These are phyloP conservation scores for Sugiyamaella novakii DNA, from an alignment of 1,139 yeast genomes.

Conservation along the genomic window DNA sequence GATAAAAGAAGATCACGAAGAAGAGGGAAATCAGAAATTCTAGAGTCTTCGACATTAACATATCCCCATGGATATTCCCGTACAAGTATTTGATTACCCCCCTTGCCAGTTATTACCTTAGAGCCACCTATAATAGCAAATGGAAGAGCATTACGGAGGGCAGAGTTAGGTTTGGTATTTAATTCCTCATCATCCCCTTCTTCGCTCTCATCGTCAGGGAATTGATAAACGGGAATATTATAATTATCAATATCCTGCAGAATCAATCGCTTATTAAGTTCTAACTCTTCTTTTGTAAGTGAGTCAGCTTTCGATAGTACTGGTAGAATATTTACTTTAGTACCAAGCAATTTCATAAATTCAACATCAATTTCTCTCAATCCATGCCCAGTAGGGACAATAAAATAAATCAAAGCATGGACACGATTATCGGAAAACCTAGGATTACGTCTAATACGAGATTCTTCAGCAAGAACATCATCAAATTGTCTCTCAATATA, in stretches of 20 bases:
- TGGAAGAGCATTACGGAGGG: conserved; percentile 73
- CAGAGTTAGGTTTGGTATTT: conserved; percentile 64
- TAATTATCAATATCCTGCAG: conserved; percentile 78
- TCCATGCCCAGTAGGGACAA: conserved; percentile 79
- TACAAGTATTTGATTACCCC: conserved; percentile 46
- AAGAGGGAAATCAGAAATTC: conserved; percentile 75
- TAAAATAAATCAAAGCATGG: conserved; percentile 70
- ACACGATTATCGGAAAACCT: conserved; percentile 75
- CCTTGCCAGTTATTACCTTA: conserved; percentile 57
- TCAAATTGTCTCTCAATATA: conserved; percentile 90
- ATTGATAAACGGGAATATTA: conserved; percentile 83
- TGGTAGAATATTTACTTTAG: conserved; percentile 84
- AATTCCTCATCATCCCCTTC: conserved; percentile 41
- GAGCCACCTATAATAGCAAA: conserved; percentile 82
- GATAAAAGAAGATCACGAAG: conserved; percentile 80
- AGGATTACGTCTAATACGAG: conserved; percentile 87
- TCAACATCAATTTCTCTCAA: conserved; percentile 72
- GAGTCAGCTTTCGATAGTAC: conserved; percentile 87
- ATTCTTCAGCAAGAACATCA: conserved; percentile 90
- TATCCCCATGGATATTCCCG: conserved; percentile 94
- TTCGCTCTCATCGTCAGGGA: conserved; percentile 53
- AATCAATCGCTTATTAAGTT: conserved; percentile 64
- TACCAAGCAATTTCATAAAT: conserved; percentile 76
- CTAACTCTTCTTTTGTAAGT: conserved; percentile 75
- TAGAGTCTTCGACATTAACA: conserved; percentile 83